phyloP scores from a whole-genome alignment of 805 yeast genomes.

The Candida oleophila region DNA sequence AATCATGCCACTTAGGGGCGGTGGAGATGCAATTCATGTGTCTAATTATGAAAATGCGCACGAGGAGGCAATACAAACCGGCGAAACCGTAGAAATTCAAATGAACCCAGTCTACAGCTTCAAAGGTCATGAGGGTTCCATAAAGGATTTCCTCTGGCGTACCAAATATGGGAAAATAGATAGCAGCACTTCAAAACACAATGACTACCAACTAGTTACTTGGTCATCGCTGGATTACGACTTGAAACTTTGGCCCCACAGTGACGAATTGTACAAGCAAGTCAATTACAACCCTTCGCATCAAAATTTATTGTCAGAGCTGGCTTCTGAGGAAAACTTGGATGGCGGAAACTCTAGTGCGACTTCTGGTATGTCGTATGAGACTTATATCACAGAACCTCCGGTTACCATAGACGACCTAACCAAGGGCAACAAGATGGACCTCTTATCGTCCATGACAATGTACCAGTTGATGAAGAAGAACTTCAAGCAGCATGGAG shows the following conservation, averaged over 20 bases:
- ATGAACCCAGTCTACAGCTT: conserved; percentile 56
- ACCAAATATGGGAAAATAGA: conserved; percentile 44
- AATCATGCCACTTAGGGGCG: conserved; percentile 88
- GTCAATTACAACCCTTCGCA: conserved; percentile 40
- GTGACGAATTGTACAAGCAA: conserved; percentile 31
- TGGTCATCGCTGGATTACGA: conserved; percentile 88
- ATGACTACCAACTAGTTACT: conserved; percentile 86
- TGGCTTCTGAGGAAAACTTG: background rate
- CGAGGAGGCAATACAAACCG: conserved; percentile 20
- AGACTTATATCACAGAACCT: conserved; percentile 38
- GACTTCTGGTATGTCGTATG: conserved; percentile 10
- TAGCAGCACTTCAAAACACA: conserved; percentile 38
- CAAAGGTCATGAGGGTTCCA: conserved; percentile 80
- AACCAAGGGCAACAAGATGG: conserved; percentile 28
- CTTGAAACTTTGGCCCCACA: conserved; percentile 74
- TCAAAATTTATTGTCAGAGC: conserved; percentile 14
- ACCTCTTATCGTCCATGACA: conserved; percentile 36
- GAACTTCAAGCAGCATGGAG: conserved; percentile 28
- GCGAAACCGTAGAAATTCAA: conserved; percentile 22
- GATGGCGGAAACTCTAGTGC: background rate
- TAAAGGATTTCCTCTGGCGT: conserved; percentile 89
- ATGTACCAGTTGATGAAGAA: conserved; percentile 32
- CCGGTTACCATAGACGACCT: conserved; percentile 32
- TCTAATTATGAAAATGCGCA: conserved; percentile 46
- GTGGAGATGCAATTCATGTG: conserved; percentile 60